Evolutionary conservation across 345 rosid species (phyloP), one percentile per base, ranked within the genome.

Genomic region (Brassica napus): DNA sequence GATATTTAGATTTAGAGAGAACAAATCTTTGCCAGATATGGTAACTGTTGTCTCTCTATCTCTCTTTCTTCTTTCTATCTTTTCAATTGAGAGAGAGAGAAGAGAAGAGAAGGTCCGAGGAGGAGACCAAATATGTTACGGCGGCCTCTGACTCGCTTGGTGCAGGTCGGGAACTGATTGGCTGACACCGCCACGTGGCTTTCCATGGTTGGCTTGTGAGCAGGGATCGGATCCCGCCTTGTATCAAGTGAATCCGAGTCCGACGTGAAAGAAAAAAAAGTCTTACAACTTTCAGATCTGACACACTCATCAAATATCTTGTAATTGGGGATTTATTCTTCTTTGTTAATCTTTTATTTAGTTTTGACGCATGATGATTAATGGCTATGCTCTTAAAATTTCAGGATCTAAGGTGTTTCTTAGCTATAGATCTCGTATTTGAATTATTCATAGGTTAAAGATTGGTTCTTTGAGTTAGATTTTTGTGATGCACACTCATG

Each of bases 171-270:
- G 98, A 91, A 86, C 92, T 82, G 84, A 79, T 87, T 87, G 75
- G 76, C 86, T 80, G 26, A 23, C 63, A 37, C 69, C 3, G 67
- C 78, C 85, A 80, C 39, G 7, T 86, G 83, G 69, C 6, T 37
- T 47, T 4, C 55, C 60, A 68, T 65, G 62, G 68, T 76, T 81
- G 81, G 83, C 30, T 54, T 12, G 76, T 70, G 61, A 61, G 85
- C 81, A 60, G 57, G 68, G 83, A 84, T 88, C 78, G 71, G 92
- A 82, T 91, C 98, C 91, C 91, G 98, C 90, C 91, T 91, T 93
- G 98, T 92, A 90, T 88, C 98, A 93, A 93, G 89, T 90, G 94
- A 93, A 93, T 93, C 95, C 86, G 97, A 91, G 90, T 69, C 94
- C 88, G 92, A 81, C 89, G 91, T 88, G 91, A 88, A 81, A 74